A percentile compares a stretch with the other conserved stretches of the same genome.
Conservation (phyloP, 2,329 filamentous ascomycete species). For the Phyllosticta paracitricarpa region DNA sequence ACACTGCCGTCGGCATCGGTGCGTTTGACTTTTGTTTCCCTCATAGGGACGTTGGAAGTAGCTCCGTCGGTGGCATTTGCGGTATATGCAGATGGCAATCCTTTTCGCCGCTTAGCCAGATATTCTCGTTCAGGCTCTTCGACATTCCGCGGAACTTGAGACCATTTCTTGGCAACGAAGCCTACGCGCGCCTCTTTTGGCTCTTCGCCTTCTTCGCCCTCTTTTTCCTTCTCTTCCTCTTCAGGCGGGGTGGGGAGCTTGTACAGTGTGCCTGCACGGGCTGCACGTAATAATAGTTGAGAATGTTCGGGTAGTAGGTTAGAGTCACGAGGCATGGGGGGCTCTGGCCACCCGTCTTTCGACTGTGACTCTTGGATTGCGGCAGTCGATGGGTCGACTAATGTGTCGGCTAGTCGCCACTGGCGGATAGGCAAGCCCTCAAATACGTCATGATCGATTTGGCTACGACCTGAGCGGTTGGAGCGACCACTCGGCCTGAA, state of each 20-base stretch:
- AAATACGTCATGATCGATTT: slow-evolving; percentile 56
- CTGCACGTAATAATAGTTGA: slow-evolving; percentile 71
- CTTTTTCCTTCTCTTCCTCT: slow-evolving; percentile 49
- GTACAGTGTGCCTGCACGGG: slow-evolving; percentile 65
- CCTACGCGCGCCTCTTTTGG: slow-evolving; percentile 36
- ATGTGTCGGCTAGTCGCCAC: slow-evolving; percentile 65
- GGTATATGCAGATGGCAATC: slow-evolving; percentile 39
- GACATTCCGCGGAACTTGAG: slow-evolving; percentile 44
- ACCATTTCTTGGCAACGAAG: slow-evolving; percentile 50
- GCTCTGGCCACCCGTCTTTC: slow-evolving; percentile 60
- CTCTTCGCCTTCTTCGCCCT: slow-evolving; percentile 32
- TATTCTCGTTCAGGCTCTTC: slow-evolving; percentile 52
- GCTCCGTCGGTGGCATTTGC: neutral
- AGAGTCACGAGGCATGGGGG: slow-evolving; percentile 81
- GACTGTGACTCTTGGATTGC: slow-evolving; percentile 36
- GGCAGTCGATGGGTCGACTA: slow-evolving; percentile 54
- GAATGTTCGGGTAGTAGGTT: slow-evolving; percentile 68
- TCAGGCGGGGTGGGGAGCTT: slow-evolving; percentile 57
- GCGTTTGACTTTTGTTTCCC: slow-evolving; percentile 70
- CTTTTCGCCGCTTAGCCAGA: slow-evolving; percentile 51
- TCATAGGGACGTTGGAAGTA: slow-evolving; percentile 39
- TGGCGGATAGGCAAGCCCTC: slow-evolving; percentile 79
- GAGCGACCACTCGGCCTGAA: slow-evolving; percentile 48
- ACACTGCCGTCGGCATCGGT: slow-evolving; percentile 68
- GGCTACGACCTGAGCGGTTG: slow-evolving; percentile 46